Evolutionary conservation across 306 rosid species (phyloP).

Genomic region (Hippophae tibetana): DNA sequence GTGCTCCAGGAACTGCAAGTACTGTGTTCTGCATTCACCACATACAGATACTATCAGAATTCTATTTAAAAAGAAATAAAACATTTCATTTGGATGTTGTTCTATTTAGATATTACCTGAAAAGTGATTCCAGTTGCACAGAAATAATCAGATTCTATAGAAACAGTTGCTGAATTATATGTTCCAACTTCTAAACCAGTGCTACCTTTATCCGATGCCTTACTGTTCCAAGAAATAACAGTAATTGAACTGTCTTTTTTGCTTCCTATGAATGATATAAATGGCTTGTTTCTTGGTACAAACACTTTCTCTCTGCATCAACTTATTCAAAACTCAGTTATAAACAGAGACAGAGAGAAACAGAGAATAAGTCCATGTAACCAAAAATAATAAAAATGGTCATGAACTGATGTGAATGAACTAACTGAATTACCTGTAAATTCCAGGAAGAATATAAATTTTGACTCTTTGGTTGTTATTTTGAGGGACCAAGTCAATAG

Average conservation of each 20-base stretch:
- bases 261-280: constrained; percentile 67
- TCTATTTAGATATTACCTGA: constrained; percentile 33
- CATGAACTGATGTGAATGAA: not conserved
- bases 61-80: not conserved
- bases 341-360: not conserved
- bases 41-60: not conserved
- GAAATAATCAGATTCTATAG: constrained; percentile 66
- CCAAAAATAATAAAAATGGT: not conserved
- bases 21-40: constrained; percentile 53
- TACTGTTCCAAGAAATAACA: constrained; percentile 65
- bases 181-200: constrained; percentile 59
- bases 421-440: constrained; percentile 51
- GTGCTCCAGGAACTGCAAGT: constrained; percentile 51
- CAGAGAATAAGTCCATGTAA: not conserved
- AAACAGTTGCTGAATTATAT: constrained; percentile 60
- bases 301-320: constrained; percentile 70
- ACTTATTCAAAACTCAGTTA: not conserved
- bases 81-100: not conserved
- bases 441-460: constrained; percentile 71
- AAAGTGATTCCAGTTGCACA: constrained; percentile 72
- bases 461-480: constrained; percentile 48
- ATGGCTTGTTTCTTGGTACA: constrained; percentile 64
- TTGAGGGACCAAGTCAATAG: constrained; percentile 67
- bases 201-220: constrained; percentile 60
- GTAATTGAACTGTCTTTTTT: constrained; percentile 27